Base-by-base conservation (phyloP, 75 land plant species). In the Pseudotsuga menziesii region DNA sequence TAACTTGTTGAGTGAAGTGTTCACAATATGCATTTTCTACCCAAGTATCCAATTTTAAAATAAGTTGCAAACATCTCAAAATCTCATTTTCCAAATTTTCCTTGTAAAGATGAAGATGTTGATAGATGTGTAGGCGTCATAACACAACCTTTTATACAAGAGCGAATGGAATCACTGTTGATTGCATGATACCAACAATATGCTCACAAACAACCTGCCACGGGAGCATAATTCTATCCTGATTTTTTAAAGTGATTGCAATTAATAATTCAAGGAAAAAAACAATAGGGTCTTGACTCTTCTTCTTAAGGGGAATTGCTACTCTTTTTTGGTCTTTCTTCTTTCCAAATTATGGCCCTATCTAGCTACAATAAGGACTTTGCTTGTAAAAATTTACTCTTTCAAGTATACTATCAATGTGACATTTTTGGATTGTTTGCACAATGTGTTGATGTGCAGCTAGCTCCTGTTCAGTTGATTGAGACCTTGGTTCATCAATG, bases 141-240 rank as follows among this genome's bases (percentile, higher is more conserved):
- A 97, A 95, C 25, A 94, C 93, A 61, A 93, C 98, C 80, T 88
- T 94, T 73, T 95, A 93, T 55, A 97, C 89, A 76, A 97, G 82
- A 60, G 88, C 88, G 72, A 91, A 91, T 66, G 98, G 98, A 82
- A 94, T 88, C 3, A 86, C 84, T 55, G 93, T 89, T 26, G 92
- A 84, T 70, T 94, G 94, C 32, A 96, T 91, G 69, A 96, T 96
- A 36, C 84, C 87, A 7, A 88, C 88, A 70, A 94, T 97, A 78
- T 97, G 95, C 74, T 94, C 99, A 85, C 92, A 92, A 27, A 97
- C 95, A 66, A 92, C 95, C 69, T 89, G 98, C 99, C 98, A 97
- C 0, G 94, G 88, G 74, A 94, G 90, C 57, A 74, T 80, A 80
- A 96, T 94, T 39, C 99, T 85, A 63, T 97, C 99, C 17, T 98